Conservation (phyloP, 108 stramenopile species). For the Fragilaria crotonensis region DNA sequence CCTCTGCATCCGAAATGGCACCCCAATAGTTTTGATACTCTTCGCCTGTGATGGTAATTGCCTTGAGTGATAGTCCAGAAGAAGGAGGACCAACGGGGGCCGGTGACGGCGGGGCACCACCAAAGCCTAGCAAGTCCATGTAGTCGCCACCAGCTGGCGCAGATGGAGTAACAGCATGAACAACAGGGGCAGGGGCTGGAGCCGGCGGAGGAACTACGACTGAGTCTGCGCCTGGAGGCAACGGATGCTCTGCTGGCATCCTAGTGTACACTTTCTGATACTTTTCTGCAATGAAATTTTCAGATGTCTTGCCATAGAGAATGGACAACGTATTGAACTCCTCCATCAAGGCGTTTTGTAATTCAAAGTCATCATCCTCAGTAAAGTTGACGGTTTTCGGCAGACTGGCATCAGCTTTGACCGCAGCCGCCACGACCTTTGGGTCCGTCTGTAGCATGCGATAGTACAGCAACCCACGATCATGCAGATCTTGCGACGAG, state of each 20-base stretch:
- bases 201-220: constrained; percentile 9
- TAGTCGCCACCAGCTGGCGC: constrained; percentile 4
- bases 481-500: constrained; percentile 91
- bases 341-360: constrained; percentile 76
- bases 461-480: constrained; percentile 97
- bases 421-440: constrained; percentile 51
- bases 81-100: constrained; percentile 26
- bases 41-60: constrained; percentile 59
- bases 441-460: constrained; percentile 86
- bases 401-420: constrained; percentile 37
- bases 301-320: constrained; percentile 85
- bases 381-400: constrained; percentile 42
- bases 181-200: constrained; percentile 7
- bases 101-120: constrained; percentile 31
- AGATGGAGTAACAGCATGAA: constrained; percentile 9
- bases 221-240: constrained; percentile 29
- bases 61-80: constrained; percentile 35
- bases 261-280: constrained; percentile 68
- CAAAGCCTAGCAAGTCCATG: constrained; percentile 71
- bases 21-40: constrained; percentile 86
- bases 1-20: constrained; percentile 55
- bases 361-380: constrained; percentile 73
- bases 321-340: constrained; percentile 95
- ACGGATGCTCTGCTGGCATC: constrained; percentile 71
- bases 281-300: constrained; percentile 85